phyloP scores from a whole-genome alignment of 129 eudicot genomes.

The Helichrysum umbraculigerum region DNA sequence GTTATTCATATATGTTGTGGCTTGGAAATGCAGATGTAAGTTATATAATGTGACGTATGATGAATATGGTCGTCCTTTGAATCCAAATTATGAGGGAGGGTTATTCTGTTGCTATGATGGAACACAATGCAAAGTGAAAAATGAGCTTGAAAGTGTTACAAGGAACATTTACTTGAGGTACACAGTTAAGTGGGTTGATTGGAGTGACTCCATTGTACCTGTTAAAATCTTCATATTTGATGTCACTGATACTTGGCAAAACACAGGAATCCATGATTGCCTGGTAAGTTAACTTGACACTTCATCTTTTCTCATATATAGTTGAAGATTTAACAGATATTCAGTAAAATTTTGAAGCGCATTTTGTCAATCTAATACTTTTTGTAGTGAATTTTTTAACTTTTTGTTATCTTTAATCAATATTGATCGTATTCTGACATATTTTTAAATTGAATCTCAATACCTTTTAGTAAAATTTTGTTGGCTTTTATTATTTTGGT shows the following conservation, averaged over 20 bases:
- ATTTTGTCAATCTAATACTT: not conserved
- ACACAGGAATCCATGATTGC: conserved; percentile 54
- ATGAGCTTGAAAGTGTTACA: conserved; percentile 40
- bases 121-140: conserved; percentile 62
- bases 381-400: not conserved
- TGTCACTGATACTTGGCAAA: conserved; percentile 72
- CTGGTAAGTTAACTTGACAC: conserved; percentile 35
- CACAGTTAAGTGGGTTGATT: conserved; percentile 67
- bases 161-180: conserved; percentile 66
- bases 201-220: conserved; percentile 65
- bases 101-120: conserved; percentile 70
- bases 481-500: not conserved
- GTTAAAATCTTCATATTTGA: conserved; percentile 71
- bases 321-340: not conserved
- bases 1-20: no score
- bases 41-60: conserved; percentile 62
- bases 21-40: conserved; percentile 54
- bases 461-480: not conserved
- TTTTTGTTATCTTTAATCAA: not conserved
- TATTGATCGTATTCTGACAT: not conserved
- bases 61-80: conserved; percentile 45
- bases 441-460: not conserved
- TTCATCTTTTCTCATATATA: not conserved
- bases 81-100: conserved; percentile 60
- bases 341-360: not conserved